Conservation (phyloP, 257 asterid genomes). For the Coffea canephora region DNA sequence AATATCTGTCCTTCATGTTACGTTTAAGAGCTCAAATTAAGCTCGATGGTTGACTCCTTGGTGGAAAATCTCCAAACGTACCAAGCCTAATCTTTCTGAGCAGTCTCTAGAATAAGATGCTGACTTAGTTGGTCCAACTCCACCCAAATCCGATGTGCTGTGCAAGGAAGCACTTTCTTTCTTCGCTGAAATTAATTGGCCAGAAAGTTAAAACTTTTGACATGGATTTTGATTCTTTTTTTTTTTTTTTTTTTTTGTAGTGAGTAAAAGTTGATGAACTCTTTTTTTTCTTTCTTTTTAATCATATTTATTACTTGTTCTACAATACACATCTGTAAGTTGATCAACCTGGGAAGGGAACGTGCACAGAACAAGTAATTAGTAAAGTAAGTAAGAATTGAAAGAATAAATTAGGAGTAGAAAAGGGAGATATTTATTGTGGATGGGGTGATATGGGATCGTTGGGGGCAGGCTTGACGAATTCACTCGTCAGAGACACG, state of each 20-base stretch:
- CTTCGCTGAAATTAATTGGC: too few relatives aligned
- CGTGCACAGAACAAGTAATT: too few relatives aligned
- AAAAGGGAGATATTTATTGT: background rate
- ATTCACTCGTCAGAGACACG: background rate
- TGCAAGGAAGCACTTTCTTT: too few relatives aligned
- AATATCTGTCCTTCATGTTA: background rate
- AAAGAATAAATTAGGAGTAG: background rate
- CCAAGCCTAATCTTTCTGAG: background rate
- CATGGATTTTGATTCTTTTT: too few relatives aligned
- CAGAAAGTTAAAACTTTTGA: too few relatives aligned
- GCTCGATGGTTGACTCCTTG: background rate
- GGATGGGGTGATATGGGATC: background rate
- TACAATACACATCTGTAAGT: too few relatives aligned
- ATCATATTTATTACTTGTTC: too few relatives aligned
- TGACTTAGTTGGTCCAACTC: slow-evolving; percentile 29
- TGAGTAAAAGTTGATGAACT: too few relatives aligned
- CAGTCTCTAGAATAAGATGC: background rate
- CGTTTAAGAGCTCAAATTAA: background rate
- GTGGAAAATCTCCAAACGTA: background rate
- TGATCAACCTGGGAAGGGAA: too few relatives aligned
- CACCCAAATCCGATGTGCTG: slow-evolving; percentile 9
- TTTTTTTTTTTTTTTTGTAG: too few relatives aligned
- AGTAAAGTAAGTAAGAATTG: background rate
- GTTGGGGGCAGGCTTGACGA: slow-evolving; percentile 24
- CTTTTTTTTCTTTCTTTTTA: too few relatives aligned